Conservation (phyloP, 176 grass and related monocot species). For the Carex parvula region DNA sequence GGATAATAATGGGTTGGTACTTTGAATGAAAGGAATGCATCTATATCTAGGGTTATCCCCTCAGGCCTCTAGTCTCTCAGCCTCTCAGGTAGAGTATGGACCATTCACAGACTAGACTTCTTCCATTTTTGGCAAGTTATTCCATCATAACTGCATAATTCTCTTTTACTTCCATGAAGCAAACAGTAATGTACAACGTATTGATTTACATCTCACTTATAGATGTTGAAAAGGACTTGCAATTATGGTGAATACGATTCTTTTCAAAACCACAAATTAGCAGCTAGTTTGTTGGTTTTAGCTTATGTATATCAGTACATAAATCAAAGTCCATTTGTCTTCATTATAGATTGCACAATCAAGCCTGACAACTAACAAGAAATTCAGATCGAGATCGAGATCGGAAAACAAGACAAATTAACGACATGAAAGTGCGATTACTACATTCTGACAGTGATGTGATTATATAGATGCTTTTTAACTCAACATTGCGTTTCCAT, state of each 20-base stretch:
- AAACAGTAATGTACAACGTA: slow-evolving; percentile 13
- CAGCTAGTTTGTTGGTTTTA: neutral
- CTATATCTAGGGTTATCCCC: slow-evolving; percentile 20
- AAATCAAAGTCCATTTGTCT: neutral
- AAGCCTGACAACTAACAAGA: neutral
- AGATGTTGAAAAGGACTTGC: slow-evolving; percentile 16
- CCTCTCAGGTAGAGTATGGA: slow-evolving; percentile 27
- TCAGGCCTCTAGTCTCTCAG: neutral
- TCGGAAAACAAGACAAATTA: neutral
- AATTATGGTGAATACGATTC: neutral
- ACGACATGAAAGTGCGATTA: neutral
- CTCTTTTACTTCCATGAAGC: slow-evolving; percentile 28
- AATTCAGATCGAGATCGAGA: neutral
- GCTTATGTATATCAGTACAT: neutral
- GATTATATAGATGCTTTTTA: neutral
- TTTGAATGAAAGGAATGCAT: slow-evolving; percentile 18
- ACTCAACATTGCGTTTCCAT: slow-evolving; percentile 3
- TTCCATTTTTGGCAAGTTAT: slow-evolving; percentile 50
- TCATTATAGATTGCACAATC: neutral
- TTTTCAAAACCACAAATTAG: neutral
- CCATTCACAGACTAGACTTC: slow-evolving; percentile 25
- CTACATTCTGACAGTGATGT: slow-evolving; percentile 7
- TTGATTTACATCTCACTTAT: slow-evolving; percentile 8
- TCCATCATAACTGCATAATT: slow-evolving; percentile 61
- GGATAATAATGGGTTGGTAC: neutral